Conservation (phyloP, 805 yeast genomes). For the Candida glaebosa region DNA sequence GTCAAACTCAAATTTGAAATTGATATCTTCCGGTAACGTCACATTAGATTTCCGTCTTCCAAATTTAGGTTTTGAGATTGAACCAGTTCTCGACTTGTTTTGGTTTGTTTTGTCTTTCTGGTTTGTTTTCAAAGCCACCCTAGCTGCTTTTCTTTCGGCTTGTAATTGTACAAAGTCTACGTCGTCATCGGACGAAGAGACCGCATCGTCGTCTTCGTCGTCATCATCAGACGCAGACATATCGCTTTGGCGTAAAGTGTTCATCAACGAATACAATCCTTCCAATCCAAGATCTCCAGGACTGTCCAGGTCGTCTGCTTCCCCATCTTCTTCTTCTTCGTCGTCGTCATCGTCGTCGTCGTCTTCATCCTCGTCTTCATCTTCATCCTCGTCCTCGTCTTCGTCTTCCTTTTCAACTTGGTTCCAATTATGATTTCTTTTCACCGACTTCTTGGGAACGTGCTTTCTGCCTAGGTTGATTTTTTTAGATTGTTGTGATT, state of each 20-base stretch:
- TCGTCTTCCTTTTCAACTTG: conserved; percentile 10
- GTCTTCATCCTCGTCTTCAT: conserved; percentile 13
- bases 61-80: conserved; percentile 20
- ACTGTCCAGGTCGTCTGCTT: conserved; percentile 8
- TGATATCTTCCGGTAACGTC: conserved; percentile 41
- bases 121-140: conserved; percentile 19
- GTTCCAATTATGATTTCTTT: conserved; percentile 11
- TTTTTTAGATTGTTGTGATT: conserved; percentile 10
- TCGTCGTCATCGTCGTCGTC: conserved; percentile 13
- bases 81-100: conserved; percentile 8
- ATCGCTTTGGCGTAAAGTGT: conserved; percentile 7
- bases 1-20: conserved; percentile 41
- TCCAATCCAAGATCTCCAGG: conserved; percentile 14
- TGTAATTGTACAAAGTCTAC: conserved; percentile 72
- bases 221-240: conserved; percentile 12
- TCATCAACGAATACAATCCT: conserved; percentile 22
- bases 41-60: conserved; percentile 36
- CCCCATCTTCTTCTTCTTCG: conserved; percentile 10
- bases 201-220: conserved; percentile 23
- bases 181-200: conserved; percentile 62
- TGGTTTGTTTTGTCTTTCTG: conserved; percentile 8
- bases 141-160: conserved; percentile 57
- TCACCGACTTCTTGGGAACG: conserved; percentile 22
- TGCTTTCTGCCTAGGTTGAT: conserved; percentile 15
- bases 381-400: conserved; percentile 17